Conservation (phyloP, 768 basidiomycete species). For the Lentinula sp. region DNA sequence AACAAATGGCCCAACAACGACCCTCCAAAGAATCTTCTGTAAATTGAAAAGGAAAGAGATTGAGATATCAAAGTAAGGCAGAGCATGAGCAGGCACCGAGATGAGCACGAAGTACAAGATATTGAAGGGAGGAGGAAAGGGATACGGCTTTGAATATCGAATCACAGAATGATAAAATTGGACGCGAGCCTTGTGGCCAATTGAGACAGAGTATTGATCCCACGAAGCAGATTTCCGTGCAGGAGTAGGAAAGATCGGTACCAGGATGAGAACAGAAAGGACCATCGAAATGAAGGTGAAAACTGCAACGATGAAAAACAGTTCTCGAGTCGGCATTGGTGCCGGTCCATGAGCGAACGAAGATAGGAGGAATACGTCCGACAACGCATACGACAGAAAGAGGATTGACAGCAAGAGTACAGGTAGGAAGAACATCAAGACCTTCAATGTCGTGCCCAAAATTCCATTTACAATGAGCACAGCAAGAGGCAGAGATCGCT, state of each 20-base stretch:
- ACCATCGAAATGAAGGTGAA: slow-evolving; percentile 25
- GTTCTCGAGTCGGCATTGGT: slow-evolving; percentile 42
- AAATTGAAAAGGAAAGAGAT: slow-evolving; percentile 10
- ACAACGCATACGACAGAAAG: slow-evolving; percentile 43
- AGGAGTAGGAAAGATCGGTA: slow-evolving; percentile 14
- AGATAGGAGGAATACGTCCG: slow-evolving; percentile 24
- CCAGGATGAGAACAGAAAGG: slow-evolving; percentile 25
- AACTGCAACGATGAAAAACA: slow-evolving; percentile 32
- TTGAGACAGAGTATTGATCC: slow-evolving; percentile 40
- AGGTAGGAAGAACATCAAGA: slow-evolving; percentile 43
- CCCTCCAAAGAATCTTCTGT: slow-evolving; percentile 35
- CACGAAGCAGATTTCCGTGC: slow-evolving; percentile 20
- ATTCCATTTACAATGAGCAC: slow-evolving; percentile 33
- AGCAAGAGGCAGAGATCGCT: slow-evolving; percentile 36
- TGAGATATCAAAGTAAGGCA: slow-evolving; percentile 14
- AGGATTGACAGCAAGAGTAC: slow-evolving; percentile 33
- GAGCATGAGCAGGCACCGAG: slow-evolving; percentile 12
- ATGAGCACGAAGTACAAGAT: slow-evolving; percentile 26
- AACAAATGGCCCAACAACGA: slow-evolving; percentile 32
- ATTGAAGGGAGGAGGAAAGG: slow-evolving; percentile 50
- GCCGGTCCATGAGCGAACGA: slow-evolving; percentile 18
- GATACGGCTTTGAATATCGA: slow-evolving; percentile 27
- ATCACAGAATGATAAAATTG: slow-evolving; percentile 29
- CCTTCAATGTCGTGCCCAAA: slow-evolving; percentile 29
- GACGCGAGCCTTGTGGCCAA: slow-evolving; percentile 40